Conservation (phyloP, 306 rosid genomes). For the Luffa acutangula region DNA sequence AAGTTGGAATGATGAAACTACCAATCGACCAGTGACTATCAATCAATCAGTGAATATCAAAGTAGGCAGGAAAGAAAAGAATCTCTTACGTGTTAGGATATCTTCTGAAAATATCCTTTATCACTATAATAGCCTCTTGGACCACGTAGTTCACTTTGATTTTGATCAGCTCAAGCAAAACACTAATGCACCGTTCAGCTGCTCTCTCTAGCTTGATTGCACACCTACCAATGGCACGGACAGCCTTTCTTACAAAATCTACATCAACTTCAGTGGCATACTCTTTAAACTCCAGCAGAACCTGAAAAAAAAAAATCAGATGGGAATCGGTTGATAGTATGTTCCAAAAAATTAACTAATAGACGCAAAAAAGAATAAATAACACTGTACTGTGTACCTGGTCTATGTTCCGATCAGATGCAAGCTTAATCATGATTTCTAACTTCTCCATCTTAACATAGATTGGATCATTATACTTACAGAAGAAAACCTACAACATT, state of each 20-base stretch:
- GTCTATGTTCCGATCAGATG: conserved; percentile 93
- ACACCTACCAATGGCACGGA: conserved; percentile 99
- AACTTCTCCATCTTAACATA: conserved; percentile 97
- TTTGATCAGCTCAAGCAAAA: conserved; percentile 96
- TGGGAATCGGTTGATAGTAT: background rate
- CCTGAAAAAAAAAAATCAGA: conserved; percentile 36
- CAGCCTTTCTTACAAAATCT: conserved; percentile 95
- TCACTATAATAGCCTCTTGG: conserved; percentile 98
- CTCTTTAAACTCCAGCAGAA: conserved; percentile 91
- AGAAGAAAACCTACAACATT: conserved; percentile 75
- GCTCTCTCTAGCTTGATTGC: conserved; percentile 99
- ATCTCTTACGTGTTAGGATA: conserved; percentile 88
- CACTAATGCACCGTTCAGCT: conserved; percentile 98
- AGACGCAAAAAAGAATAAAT: background rate
- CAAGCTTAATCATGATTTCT: conserved; percentile 98
- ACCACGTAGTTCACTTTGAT: conserved; percentile 97
- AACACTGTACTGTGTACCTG: conserved; percentile 41
- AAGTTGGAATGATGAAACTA: conserved; percentile 9
- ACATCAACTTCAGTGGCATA: conserved; percentile 99
- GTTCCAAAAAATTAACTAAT: background rate
- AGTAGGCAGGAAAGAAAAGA: background rate
- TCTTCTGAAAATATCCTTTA: conserved; percentile 98
- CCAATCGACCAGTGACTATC: background rate
- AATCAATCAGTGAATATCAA: background rate
- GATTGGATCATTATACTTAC: conserved; percentile 98